Base-by-base conservation (phyloP, 1,284 basidiomycete genomes). In the Phenoliferia sp. region DNA sequence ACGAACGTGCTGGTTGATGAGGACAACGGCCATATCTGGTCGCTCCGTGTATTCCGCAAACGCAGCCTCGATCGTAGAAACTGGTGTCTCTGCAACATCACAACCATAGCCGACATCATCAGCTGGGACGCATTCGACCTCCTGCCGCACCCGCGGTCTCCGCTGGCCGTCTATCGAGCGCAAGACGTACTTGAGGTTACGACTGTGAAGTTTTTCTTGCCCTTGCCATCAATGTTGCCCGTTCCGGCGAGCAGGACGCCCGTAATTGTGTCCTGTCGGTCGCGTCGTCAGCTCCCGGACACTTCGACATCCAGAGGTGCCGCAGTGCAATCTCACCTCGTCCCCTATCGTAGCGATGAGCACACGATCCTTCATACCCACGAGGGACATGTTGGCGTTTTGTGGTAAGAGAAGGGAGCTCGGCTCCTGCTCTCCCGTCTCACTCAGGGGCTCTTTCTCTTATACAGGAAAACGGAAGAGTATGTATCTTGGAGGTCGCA, bases 1-100 rank as follows among this genome's bases (percentile, higher is more conserved):
- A 79, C 88, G 74, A 71, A 94, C 94, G 83, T 97, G 93, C 79
- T 98, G 94, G 83, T 97, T 98, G 77, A 98, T 96, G 73, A 98
- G 84, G 22, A 98, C 82, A 73, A 98, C 96, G 44, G 94, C 94
- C 70, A 97, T 89, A 76, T 98, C 94, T 78, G 89, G 89, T 68
- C 94, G 86, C 78, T 92, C 87, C 2, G 92, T 96, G 80, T 89
- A 96, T 70, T 94, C 92, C 76, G 93, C 87, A 79, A 97, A 97
- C 7, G 90, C 85, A 33, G 87, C 85, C 79, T 97, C 94, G 73
- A 97, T 94, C 10, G 86, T 86, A 16, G 90, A 88, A 54, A 90
- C 85, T 77, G 92, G 90, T 2, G 94, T 96, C 80, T 95, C 94
- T 96, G 76, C 3, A 19, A 3, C 0, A 28, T 15, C 33, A 19